phyloP scores from a whole-genome alignment of 2,329 filamentous ascomycete species.

The Botrytis byssoidea region DNA sequence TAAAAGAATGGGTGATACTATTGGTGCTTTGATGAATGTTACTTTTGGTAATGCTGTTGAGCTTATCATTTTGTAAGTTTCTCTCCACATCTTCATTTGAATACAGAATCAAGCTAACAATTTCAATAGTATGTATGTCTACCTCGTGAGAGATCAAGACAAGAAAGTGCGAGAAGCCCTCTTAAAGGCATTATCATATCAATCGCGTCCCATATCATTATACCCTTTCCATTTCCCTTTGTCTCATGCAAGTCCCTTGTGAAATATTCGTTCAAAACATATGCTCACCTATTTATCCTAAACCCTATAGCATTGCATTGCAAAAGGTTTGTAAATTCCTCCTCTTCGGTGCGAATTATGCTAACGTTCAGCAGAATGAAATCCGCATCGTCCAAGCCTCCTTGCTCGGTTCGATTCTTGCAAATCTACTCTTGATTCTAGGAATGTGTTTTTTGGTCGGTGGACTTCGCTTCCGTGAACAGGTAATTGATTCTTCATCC shows the following conservation, averaged over 20 bases:
- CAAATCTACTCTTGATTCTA: conserved; percentile 83
- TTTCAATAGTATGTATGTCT: conserved; percentile 53
- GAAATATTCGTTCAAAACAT: conserved; percentile 31
- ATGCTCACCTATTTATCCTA: conserved; percentile 41
- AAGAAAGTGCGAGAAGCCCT: conserved; percentile 47
- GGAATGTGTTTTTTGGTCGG: conserved; percentile 90
- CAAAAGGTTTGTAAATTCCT: conserved; percentile 54
- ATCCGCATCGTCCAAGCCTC: conserved; percentile 92
- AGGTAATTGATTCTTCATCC: conserved; percentile 49
- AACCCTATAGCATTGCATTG: conserved; percentile 63
- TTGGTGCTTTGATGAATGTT: conserved; percentile 72
- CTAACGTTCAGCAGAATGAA: conserved; percentile 57
- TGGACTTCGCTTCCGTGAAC: conserved; percentile 82
- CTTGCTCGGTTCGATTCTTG: conserved; percentile 82
- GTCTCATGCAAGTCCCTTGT: conserved; percentile 29
- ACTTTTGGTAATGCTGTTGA: conserved; percentile 80
- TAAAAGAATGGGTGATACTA: conserved; percentile 67
- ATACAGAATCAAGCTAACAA: conserved; percentile 30
- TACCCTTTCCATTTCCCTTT: conserved; percentile 15
- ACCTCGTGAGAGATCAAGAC: conserved; percentile 45
- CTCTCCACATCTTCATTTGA: not conserved
- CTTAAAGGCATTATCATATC: conserved; percentile 45
- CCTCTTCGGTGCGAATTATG: not conserved
- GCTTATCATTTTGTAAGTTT: conserved; percentile 68
- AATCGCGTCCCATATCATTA: conserved; percentile 47